Evolutionary conservation across 1,284 basidiomycete species (phyloP).

Genomic region (Psilocybe mexicana): DNA sequence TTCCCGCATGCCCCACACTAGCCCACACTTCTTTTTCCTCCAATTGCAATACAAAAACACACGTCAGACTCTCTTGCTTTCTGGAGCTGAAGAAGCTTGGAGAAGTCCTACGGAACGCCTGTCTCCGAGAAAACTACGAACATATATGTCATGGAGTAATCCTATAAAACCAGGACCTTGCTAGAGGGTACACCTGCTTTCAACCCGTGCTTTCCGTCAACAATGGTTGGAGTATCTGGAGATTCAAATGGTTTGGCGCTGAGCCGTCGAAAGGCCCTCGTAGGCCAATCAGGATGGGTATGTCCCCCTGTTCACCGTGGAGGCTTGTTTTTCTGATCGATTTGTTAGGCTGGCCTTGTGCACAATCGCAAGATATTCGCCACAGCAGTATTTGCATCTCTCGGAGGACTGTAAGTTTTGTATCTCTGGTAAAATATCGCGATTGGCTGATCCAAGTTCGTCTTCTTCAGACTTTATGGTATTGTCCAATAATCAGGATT

Average conservation of each 20-base stretch:
- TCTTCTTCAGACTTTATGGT: slow-evolving; percentile 51
- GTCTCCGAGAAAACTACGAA: slow-evolving; percentile 8
- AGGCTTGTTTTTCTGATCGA: not conserved
- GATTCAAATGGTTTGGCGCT: slow-evolving; percentile 38
- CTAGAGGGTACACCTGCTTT: not conserved
- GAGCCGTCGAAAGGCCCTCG: slow-evolving; percentile 52
- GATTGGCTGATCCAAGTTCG: not conserved
- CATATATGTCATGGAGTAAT: not conserved
- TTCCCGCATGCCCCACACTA: not conserved
- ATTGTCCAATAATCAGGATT: slow-evolving; percentile 8
- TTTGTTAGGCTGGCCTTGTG: slow-evolving; percentile 54
- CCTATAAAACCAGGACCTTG: slow-evolving; percentile 6
- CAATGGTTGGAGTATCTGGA: slow-evolving; percentile 46
- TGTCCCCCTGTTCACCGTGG: slow-evolving; percentile 21
- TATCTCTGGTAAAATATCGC: slow-evolving; percentile 3
- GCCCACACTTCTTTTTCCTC: not conserved
- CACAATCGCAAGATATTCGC: slow-evolving; percentile 61
- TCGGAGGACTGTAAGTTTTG: slow-evolving; percentile 63
- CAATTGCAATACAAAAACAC: not conserved
- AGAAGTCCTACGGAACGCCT: not conserved
- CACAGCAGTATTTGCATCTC: slow-evolving; percentile 70
- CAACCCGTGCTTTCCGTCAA: slow-evolving; percentile 9
- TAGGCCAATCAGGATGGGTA: slow-evolving; percentile 70
- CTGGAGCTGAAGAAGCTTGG: slow-evolving; percentile 11
- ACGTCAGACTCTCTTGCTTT: not conserved